Evolutionary conservation across 305 asterid genomes (phyloP), one percentile per base, ranked within the genome.

Genomic region (Solanum chacoense): DNA sequence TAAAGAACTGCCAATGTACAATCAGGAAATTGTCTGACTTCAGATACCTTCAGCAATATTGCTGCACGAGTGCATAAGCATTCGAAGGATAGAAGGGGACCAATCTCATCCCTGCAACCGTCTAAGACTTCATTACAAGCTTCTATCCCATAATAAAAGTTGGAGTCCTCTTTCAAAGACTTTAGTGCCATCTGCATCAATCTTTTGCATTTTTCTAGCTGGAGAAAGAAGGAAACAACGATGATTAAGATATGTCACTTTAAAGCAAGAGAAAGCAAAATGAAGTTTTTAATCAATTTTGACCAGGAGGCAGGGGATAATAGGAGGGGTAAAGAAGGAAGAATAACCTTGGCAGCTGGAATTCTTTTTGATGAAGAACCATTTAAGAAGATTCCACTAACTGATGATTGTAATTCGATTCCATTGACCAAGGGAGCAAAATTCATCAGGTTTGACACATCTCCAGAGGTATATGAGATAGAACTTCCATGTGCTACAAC

Each of bases 51-150:
- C 86, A 98, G 98, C 93, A 96, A 93, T 92, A 98, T 93, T 90
- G 97, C 92, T 55, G 99, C 98, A 45, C 99, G 99, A 69, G 91
- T 89, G 91, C 99, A 98, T 92, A 98, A 90, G 92, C 98, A 94
- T 73, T 96, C 98, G 10, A 91, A 94, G 93, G 93, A 85, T 89
- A 96, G 90, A 88, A 92, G 90, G 67, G 93, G 90, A 26, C 95
- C 98, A 85, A 96, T 93, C 88, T 93, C 96, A 92, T 88, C 93
- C 84, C 95, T 96, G 91, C 88, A 94, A 90, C 94, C 93, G 88
- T 95, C 96, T 94, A 98, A 89, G 92, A 96, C 97, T 90, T 98
- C 99, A 91, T 96, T 93, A 91, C 99, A 98, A 91, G 98, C 98
- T 90, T 96, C 98, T 89, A 98, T 96, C 90, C 97, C 99, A 89